Conservation (phyloP, 2,329 filamentous ascomycete genomes). For the Diplocarpon rosae region DNA sequence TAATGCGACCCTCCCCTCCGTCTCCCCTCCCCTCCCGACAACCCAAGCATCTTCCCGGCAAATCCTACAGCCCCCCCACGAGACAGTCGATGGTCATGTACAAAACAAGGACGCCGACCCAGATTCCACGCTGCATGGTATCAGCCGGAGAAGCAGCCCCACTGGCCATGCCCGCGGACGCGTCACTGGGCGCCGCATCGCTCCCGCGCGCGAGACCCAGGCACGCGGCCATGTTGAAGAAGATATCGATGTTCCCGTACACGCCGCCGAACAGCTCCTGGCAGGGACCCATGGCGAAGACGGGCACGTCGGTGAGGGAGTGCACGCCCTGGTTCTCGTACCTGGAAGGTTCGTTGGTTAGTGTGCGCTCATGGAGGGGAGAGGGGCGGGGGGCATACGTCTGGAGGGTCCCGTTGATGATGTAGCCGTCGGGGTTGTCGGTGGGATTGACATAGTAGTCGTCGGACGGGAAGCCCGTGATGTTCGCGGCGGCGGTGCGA, state of each 20-base stretch:
- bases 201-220: conserved; percentile 17
- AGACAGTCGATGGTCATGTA: no score
- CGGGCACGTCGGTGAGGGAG: conserved; percentile 66
- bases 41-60: no score
- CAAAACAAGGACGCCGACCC: no score
- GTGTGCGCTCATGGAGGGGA: neutral
- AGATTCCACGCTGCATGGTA: neutral
- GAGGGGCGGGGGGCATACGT: conserved; percentile 25
- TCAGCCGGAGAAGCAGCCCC: neutral
- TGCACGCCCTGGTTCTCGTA: conserved; percentile 58
- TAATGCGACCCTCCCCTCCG: no score
- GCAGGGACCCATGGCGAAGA: conserved; percentile 71
- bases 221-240: conserved; percentile 50
- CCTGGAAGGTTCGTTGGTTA: conserved; percentile 1
- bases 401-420: conserved; percentile 66
- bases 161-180: neutral
- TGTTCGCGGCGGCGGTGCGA: conserved; percentile 47
- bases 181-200: conserved; percentile 7
- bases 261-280: conserved; percentile 65
- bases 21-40: no score
- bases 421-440: conserved; percentile 55
- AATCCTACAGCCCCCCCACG: no score
- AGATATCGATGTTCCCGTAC: conserved; percentile 61
- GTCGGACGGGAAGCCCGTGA: conserved; percentile 36
- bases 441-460: conserved; percentile 59